Base-by-base conservation (phyloP, 306 rosid genomes). In the Canavalia ensiformis region DNA sequence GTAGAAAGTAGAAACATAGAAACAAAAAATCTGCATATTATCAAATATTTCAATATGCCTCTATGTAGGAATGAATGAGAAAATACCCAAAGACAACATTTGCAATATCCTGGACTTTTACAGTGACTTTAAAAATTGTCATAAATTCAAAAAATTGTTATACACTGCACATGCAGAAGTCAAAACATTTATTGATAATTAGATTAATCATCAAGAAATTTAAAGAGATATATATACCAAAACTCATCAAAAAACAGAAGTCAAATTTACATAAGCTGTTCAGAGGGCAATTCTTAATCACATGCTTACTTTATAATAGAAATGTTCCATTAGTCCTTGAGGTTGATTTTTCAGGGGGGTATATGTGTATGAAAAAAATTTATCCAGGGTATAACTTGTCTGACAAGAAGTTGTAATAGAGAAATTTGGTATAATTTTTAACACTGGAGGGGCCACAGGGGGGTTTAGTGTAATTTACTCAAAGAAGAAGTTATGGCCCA, bases 131-230 rank as follows among this genome's bases (percentile, higher is more conserved):
- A 64, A n/a, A 69, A 58, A 68, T 68, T 59, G 34, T 70, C 12
- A 68, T 69, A 69, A 59, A 50, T 66, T 41, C 56, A 71, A 35
- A 50, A 69, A 28, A 75, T 51, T 69, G 63, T 72, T 63, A 83
- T 25, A 35, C 60, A 77, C 29, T 10, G 51, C 11, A 67, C 60
- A n/a, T 47, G 55, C 29, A 75, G 18, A 69, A 47, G 62, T 47
- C 39, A 35, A 35, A 35, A 35, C 39, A 35, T 35, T 71, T 57
- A 39, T 25, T 9, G 18, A 8, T 46, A 52, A 7, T 54, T 41
- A 77, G 42, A 68, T 57, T 51, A 78, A 28, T 66, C 69, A 30
- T 54, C 2, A 68, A 52, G 31, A 82, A 37, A 46, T 55, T 71
- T 9, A 34, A 33, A 62, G 25, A 13, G 29, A 63, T 12, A 37